Percentiles rank a stretch among this genome's conserved stretches.
Conservation (phyloP, 1,139 yeast species). For the Komagataea norvegica region DNA sequence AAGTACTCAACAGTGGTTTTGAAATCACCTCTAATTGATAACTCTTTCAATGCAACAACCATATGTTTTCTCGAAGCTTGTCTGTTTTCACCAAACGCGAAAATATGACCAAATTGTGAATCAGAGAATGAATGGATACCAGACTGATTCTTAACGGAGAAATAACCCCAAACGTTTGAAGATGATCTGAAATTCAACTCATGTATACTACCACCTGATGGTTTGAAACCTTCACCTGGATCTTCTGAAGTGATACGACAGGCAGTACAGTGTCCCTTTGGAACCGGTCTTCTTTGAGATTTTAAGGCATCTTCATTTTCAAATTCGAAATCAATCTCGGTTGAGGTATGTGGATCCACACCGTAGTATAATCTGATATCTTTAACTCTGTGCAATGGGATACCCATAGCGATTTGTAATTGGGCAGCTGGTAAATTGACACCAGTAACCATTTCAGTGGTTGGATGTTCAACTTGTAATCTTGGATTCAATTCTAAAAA, state of each 20-base stretch:
- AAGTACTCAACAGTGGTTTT: slow-evolving; percentile 96
- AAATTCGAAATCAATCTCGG: slow-evolving; percentile 89
- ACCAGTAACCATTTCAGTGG: slow-evolving; percentile 98
- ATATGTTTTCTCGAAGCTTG: slow-evolving; percentile 96
- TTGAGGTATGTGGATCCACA: slow-evolving; percentile 88
- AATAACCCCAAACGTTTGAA: slow-evolving; percentile 98
- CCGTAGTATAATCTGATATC: slow-evolving; percentile 93
- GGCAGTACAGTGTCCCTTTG: slow-evolving; percentile 98
- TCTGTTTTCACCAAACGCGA: slow-evolving; percentile 98
- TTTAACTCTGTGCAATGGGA: slow-evolving; percentile 89
- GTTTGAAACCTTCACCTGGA: slow-evolving; percentile 98
- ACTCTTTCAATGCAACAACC: slow-evolving; percentile 97
- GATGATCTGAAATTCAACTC: slow-evolving; percentile 95
- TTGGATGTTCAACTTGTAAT: slow-evolving; percentile 98
- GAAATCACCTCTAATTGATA: slow-evolving; percentile 96
- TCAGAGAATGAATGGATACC: slow-evolving; percentile 97
- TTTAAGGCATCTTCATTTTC: slow-evolving; percentile 63
- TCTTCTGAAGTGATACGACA: slow-evolving; percentile 98
- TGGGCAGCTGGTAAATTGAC: slow-evolving; percentile 98
- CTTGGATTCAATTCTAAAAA: slow-evolving; percentile 96
- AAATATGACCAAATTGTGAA: slow-evolving; percentile 97
- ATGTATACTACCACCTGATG: slow-evolving; percentile 94
- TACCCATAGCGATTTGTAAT: slow-evolving; percentile 98
- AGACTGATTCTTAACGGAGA: slow-evolving; percentile 94
- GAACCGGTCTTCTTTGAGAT: slow-evolving; percentile 86